Evolutionary conservation across 345 rosid species (phyloP).

Genomic region (Stellera chamaejasme): DNA sequence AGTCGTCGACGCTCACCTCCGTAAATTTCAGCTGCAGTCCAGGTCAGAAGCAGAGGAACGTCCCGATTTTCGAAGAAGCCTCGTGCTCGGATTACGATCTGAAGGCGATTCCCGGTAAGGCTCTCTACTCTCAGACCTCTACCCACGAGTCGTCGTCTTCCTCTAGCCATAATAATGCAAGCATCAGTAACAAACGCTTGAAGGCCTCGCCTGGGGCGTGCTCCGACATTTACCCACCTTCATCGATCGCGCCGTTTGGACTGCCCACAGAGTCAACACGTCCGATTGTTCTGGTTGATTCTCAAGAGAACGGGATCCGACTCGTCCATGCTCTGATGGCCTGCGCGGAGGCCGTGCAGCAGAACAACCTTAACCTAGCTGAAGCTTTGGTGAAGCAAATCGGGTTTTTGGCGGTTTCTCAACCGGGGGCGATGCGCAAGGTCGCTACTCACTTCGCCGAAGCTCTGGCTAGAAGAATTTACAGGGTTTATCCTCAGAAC

Average conservation of each 20-base stretch:
- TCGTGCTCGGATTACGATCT: slow-evolving; percentile 54
- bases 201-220: slow-evolving; percentile 28
- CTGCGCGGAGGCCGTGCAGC: slow-evolving; percentile 74
- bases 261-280: slow-evolving; percentile 33
- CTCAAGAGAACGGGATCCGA: slow-evolving; percentile 73
- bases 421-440: slow-evolving; percentile 69
- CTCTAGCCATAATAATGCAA: background rate
- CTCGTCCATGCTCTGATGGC: slow-evolving; percentile 75
- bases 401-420: slow-evolving; percentile 47
- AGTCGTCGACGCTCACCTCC: slow-evolving; percentile 35
- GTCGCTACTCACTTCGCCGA: slow-evolving; percentile 82
- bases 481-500: slow-evolving; percentile 33
- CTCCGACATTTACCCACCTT: slow-evolving; percentile 20
- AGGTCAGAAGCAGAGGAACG: slow-evolving; percentile 4
- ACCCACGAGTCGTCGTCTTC: slow-evolving; percentile 29
- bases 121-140: slow-evolving; percentile 25
- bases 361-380: slow-evolving; percentile 35
- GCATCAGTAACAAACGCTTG: slow-evolving; percentile 26
- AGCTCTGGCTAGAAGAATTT: slow-evolving; percentile 68
- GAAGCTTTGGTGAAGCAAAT: slow-evolving; percentile 67
- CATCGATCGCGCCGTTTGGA: slow-evolving; percentile 15
- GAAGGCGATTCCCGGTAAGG: slow-evolving; percentile 69
- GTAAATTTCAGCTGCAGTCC: slow-evolving; percentile 16
- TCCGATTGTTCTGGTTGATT: slow-evolving; percentile 53
- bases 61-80: slow-evolving; percentile 19